Percentiles rank a stretch among this genome's conserved stretches.
phyloP scores from a whole-genome alignment of 2,329 filamentous ascomycete species.

The Monosporascus sp. region DNA sequence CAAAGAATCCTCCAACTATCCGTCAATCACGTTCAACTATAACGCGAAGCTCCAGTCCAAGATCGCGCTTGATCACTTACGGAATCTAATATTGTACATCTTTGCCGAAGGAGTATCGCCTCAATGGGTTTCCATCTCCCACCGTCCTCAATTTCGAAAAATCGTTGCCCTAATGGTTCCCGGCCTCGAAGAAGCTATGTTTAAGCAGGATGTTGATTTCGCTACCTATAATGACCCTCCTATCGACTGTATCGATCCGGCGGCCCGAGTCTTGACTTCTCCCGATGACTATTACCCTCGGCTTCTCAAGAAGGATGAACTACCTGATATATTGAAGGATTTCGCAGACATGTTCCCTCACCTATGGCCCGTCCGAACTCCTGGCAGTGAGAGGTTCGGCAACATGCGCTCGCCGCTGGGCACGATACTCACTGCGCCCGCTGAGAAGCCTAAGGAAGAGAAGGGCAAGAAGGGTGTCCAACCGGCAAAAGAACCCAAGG shows the following conservation, averaged over 20 bases:
- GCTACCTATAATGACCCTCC: conserved; percentile 36
- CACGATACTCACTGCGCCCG: conserved; percentile 72
- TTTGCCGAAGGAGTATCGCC: conserved; percentile 60
- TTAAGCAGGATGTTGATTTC: conserved; percentile 56
- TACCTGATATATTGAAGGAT: conserved; percentile 53
- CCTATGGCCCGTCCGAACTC: conserved; percentile 83
- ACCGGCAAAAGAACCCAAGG: conserved; percentile 56
- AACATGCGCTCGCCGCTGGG: conserved; percentile 83
- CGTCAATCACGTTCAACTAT: conserved; percentile 51
- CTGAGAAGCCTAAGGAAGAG: conserved; percentile 64
- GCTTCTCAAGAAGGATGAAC: conserved; percentile 41
- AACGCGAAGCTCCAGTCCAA: conserved; percentile 54
- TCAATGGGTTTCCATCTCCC: conserved; percentile 58
- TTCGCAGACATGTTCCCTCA: conserved; percentile 80
- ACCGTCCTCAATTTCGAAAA: conserved; percentile 63
- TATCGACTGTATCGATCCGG: conserved; percentile 20
- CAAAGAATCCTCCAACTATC: conserved; percentile 51
- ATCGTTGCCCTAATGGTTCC: conserved; percentile 89
- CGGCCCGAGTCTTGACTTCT: conserved; percentile 33
- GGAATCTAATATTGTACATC: conserved; percentile 60
- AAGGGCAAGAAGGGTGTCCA: conserved; percentile 55
- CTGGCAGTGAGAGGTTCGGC: conserved; percentile 75
- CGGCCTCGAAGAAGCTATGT: conserved; percentile 86
- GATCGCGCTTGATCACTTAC: conserved; percentile 57
- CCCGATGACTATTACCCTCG: conserved; percentile 58